Evolutionary conservation across 2,329 filamentous ascomycete genomes (phyloP), one percentile per base, ranked within the genome.

Genomic region (Aureobasidium mangrovei): DNA sequence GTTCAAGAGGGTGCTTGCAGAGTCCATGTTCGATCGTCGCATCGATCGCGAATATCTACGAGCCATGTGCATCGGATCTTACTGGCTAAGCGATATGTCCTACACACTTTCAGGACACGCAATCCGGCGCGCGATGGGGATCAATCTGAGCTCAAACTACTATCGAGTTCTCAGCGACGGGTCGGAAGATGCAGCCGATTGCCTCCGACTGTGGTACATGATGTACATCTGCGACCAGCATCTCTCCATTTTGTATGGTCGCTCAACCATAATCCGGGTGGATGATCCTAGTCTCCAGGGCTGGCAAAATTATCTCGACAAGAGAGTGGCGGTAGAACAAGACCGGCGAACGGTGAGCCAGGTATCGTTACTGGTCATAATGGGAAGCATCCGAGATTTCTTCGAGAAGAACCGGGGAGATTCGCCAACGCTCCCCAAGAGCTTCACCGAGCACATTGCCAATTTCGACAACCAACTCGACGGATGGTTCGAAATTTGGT

Each of bases 201-300:
- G 76, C 35, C 74, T 81, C 3, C 72, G 81, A 24, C 65, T 84
- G 9, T 84, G 81, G 81, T 84, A 82, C 63, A 63, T 82, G 33
- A 66, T 83, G 0, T 85, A 84, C 60, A 79, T 83, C 1, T 84
- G 81, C 61, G 82, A 85, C 60, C 81, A 83, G 57, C 82, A 85
- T 63, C 79, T 84, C 29, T 80, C 79, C 18, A 83, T 82, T 26
- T 68, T 82, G 0, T 83, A 84, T 53, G 79, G 79, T 2, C 71
- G 81, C 2, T 77, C 78, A 1, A 76, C 79, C 0, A 76, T 82
- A 7, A 77, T 82, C 24, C 46, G 60, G 0, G 76, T 78, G 29
- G 80, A 83, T 49, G 78, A 83, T 53, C 66, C 72, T 10, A 75
- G 77, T 0, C 78, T 83, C 38, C 75, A 78, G 47, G 78, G 79